A percentile compares a stretch with the other conserved stretches of the same genome.
These are phyloP conservation scores for Nannizziopsis arthrosporioides DNA, from an alignment of 2,329 filamentous ascomycete genomes.

Conservation along the genomic window DNA sequence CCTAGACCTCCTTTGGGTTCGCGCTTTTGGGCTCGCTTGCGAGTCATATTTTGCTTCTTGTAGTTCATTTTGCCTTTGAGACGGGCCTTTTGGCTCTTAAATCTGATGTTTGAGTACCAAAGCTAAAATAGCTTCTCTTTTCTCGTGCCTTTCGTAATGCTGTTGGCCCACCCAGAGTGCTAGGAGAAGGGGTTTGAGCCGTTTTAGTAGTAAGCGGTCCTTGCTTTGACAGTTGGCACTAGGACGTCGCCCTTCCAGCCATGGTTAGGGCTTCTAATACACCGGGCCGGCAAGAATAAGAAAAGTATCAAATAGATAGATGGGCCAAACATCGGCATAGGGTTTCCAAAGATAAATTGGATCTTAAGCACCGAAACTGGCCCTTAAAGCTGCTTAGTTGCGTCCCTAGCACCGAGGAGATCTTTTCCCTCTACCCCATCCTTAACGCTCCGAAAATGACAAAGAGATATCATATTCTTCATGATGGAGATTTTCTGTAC, in stretches of 20 bases:
- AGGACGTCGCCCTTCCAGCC: not conserved
- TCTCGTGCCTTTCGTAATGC: not conserved
- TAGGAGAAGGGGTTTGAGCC: not conserved
- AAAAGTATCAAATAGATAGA: not conserved
- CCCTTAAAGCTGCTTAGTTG: not conserved
- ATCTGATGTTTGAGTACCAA: too few species aligned
- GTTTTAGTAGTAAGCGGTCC: not conserved
- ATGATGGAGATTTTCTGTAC: constrained; percentile 1
- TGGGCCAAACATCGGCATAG: not conserved
- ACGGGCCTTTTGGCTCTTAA: too few species aligned
- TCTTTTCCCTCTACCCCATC: not conserved
- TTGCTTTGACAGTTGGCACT: not conserved
- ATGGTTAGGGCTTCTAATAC: constrained; percentile 4
- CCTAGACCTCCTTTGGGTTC: not conserved
- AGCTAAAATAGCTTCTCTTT: not conserved
- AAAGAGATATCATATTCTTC: constrained; percentile 1
- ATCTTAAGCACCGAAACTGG: not conserved
- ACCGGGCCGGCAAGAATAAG: not conserved
- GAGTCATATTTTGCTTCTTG: not conserved
- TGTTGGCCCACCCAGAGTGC: not conserved
- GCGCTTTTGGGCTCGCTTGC: not conserved
- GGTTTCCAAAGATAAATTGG: too few species aligned
- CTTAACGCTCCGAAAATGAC: not conserved
- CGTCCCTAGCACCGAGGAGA: not conserved
- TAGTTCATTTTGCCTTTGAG: not conserved